Evolutionary conservation across 768 basidiomycete species (phyloP), one percentile per base, ranked within the genome.

Genomic region (Calvatia gigantea): DNA sequence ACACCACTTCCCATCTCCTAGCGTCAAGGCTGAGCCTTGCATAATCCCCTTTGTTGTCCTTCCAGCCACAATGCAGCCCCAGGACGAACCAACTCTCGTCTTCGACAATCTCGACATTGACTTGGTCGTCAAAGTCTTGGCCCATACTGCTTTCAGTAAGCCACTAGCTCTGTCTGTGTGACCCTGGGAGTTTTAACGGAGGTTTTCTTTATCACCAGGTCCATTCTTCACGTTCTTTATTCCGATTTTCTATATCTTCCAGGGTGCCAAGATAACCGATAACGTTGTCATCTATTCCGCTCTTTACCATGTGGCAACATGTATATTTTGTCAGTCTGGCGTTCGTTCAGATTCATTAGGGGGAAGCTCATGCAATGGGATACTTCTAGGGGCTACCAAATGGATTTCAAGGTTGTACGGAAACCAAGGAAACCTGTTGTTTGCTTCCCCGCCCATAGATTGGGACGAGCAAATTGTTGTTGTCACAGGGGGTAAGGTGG

Each of bases 401-500:
- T 90, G 89, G 85, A 75, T 79, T 56, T 89, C 90, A 19, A 76
- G 73, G 44, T 62, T 91, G 43, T 90, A 91, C 67, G 79, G 89
- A 51, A 94, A 91, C 63, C 85, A 89, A 67, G 81, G 81, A 27
- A 84, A 75, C 60, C 65, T 86, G 19, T 68, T 93, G 21, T 84
- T 83, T 57, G 75, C 79, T 0, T 83, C 86, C 2, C 66, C 73
- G 12, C 78, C 72, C 33, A 69, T 94, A 27, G 84, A 94, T 61
- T 98, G 95, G 96, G 81, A 80, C 42, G 85, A 94, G 43, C 91
- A 98, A 70, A 83, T 96, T 53, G 86, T 98, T 4, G 75, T 98
- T 35, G 77, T 98, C 54, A 98, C 96, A 6, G 96, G 96, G 50
- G 95, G 94, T 90, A 27, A 46, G n/a, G 48, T 51, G 33, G 27